Evolutionary conservation across 306 rosid genomes (phyloP).

Genomic region (Biancaea sappan): DNA sequence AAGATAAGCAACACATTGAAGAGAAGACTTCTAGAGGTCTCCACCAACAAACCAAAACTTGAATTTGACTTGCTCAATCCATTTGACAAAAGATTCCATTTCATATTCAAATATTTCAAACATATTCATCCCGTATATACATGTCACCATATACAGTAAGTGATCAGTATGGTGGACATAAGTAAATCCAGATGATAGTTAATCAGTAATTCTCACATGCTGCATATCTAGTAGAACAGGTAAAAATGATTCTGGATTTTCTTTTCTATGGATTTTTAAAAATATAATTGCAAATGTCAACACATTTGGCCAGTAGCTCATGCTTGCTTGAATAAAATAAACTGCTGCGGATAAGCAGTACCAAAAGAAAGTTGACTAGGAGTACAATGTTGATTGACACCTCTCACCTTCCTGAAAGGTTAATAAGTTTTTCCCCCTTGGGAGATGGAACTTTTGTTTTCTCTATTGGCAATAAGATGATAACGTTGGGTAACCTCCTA

Average conservation of each 20-base stretch:
- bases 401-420: conserved; percentile 86
- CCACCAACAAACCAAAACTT: neutral
- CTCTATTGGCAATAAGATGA: conserved; percentile 67
- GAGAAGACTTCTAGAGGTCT: neutral
- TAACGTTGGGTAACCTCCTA: conserved; percentile 63
- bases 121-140: conserved; percentile 20
- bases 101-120: neutral
- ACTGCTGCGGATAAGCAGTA: conserved; percentile 11
- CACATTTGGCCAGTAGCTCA: neutral
- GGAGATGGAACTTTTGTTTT: conserved; percentile 46
- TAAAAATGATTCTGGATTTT: neutral
- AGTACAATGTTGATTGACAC: conserved; percentile 20
- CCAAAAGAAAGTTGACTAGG: conserved; percentile 18
- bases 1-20: neutral
- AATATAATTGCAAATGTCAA: conserved; percentile 11
- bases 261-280: neutral
- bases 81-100: conserved; percentile 21
- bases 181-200: neutral
- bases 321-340: conserved; percentile 23
- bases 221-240: conserved; percentile 8
- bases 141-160: conserved; percentile 1
- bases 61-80: conserved; percentile 21
- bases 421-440: conserved; percentile 60
- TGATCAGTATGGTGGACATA: neutral
- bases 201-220: conserved; percentile 1